Evolutionary conservation across 345 rosid species (phyloP).

Genomic region (Zanthoxylum bungeanum): DNA sequence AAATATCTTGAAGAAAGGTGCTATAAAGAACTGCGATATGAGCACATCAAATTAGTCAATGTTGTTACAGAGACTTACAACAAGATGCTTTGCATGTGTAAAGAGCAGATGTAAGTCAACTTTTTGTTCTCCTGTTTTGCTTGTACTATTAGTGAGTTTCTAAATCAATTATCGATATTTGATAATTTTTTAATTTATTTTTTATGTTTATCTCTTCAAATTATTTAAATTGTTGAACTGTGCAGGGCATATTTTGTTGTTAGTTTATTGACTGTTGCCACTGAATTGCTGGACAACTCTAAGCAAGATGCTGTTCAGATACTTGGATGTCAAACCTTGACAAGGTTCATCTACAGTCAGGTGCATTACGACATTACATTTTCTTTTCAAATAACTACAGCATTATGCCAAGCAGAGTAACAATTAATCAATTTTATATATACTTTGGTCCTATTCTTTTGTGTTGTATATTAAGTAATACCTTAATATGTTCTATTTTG

Average conservation of each 20-base stretch:
- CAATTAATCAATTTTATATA: not conserved
- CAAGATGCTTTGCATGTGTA: constrained; percentile 75
- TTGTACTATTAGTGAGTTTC: not conserved
- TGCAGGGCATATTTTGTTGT: constrained; percentile 80
- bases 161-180: not conserved
- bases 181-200: not conserved
- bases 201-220: not conserved
- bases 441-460: not conserved
- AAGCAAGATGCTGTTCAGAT: constrained; percentile 61
- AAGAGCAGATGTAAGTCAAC: constrained; percentile 76
- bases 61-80: constrained; percentile 66
- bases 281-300: constrained; percentile 68
- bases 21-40: constrained; percentile 75
- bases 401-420: not conserved
- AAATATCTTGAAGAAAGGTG: constrained; percentile 91
- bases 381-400: not conserved
- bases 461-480: not conserved
- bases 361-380: constrained; percentile 26
- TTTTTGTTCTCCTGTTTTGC: not conserved
- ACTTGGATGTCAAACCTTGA: constrained; percentile 88
- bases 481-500: not conserved
- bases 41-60: constrained; percentile 62
- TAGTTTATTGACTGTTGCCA: constrained; percentile 73
- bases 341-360: constrained; percentile 80
- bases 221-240: constrained; percentile 8